Conservation (phyloP, 441 rosid species). For the Adansonia gregorii region DNA sequence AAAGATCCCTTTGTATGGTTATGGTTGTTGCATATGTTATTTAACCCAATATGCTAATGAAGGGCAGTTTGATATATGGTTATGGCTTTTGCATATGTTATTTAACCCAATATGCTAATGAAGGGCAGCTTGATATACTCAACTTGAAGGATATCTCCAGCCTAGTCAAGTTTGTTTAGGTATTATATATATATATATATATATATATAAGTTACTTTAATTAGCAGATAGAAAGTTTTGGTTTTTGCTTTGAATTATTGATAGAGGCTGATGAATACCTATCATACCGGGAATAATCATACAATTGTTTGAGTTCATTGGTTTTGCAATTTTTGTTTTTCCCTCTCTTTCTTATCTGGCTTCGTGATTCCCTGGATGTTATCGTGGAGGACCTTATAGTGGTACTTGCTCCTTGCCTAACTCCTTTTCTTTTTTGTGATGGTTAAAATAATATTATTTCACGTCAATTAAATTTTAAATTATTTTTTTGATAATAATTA, state of each 20-base stretch:
- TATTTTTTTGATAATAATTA: too few species aligned
- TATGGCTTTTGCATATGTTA: background rate
- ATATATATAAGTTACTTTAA: background rate
- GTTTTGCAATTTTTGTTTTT: background rate
- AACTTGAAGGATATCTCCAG: background rate
- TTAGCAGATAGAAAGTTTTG: background rate
- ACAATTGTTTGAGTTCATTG: background rate
- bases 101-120: background rate
- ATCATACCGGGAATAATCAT: constrained; percentile 1
- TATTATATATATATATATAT: too few species aligned
- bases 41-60: background rate
- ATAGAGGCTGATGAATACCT: background rate
- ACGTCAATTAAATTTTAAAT: too few species aligned
- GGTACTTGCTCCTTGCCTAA: too few species aligned
- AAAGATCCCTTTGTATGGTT: background rate
- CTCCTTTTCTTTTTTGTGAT: too few species aligned
- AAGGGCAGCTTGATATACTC: background rate
- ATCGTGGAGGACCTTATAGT: too few species aligned
- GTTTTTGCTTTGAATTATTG: constrained; percentile 5
- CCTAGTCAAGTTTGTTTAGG: background rate
- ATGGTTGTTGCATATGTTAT: background rate
- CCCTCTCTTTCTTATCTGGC: too few species aligned
- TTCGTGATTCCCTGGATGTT: too few species aligned
- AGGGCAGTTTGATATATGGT: background rate
- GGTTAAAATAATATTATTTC: too few species aligned